Evolutionary conservation across 73 alveolate species (phyloP).

Genomic region (Paramecium sonneborni): DNA sequence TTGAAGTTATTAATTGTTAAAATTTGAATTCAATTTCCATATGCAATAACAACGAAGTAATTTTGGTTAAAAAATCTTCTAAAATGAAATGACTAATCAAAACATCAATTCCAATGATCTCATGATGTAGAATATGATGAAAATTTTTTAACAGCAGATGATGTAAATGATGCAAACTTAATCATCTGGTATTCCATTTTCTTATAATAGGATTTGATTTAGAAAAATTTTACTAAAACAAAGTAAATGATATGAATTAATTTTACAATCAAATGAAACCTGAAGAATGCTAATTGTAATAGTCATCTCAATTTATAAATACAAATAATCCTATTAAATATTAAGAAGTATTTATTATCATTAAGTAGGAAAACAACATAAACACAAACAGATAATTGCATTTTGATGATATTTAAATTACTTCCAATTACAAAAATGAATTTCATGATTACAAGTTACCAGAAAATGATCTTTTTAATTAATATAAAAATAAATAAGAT

Average conservation of each 20-base stretch:
- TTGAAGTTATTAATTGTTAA: constrained; percentile 27
- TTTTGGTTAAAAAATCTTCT: background rate
- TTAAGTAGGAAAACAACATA: background rate
- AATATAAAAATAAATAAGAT: background rate
- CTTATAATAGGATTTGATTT: background rate
- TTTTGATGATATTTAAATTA: constrained; percentile 3
- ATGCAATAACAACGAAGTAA: background rate
- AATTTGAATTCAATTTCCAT: constrained; percentile 27
- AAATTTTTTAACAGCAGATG: constrained; percentile 2
- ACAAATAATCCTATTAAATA: background rate
- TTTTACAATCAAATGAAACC: background rate
- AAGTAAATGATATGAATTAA: constrained; percentile 16
- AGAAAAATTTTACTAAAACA: background rate
- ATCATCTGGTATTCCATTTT: background rate
- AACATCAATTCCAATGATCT: background rate
- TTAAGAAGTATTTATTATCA: background rate
- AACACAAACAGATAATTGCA: background rate
- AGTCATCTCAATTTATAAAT: constrained; percentile 24
- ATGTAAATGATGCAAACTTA: constrained; percentile 9
- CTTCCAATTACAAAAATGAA: background rate
- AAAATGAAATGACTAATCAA: background rate
- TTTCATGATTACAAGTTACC: background rate
- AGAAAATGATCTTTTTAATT: background rate
- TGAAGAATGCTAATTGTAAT: constrained; percentile 24
- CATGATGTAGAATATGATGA: constrained; percentile 51